These are phyloP conservation scores for Plantago lanceolata DNA, from an alignment of 305 asterid genomes.

Conservation along the genomic window DNA sequence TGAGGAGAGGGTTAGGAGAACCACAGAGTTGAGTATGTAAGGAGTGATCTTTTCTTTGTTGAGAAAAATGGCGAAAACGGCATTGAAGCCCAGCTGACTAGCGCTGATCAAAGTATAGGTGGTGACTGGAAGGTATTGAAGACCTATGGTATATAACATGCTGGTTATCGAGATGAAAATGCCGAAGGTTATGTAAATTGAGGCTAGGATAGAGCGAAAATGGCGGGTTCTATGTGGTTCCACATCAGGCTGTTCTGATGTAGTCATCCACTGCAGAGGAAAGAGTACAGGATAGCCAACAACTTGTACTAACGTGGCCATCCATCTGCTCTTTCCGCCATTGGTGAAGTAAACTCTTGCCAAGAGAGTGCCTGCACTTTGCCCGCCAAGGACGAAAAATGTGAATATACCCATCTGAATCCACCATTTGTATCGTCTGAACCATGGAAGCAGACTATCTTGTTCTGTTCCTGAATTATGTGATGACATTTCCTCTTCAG, in stretches of 20 bases:
- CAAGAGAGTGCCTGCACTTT: slow-evolving; percentile 36
- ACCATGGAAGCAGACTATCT: not conserved
- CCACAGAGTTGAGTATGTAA: slow-evolving; percentile 47
- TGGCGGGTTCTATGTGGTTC: slow-evolving; percentile 6
- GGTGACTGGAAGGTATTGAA: slow-evolving; percentile 49
- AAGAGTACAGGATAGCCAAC: slow-evolving; percentile 54
- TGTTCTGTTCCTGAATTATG: slow-evolving; percentile 11
- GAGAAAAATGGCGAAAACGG: slow-evolving; percentile 49
- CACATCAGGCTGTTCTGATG: not conserved
- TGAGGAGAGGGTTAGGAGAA: slow-evolving; percentile 54
- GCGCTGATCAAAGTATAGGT: slow-evolving; percentile 59
- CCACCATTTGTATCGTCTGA: slow-evolving; percentile 46
- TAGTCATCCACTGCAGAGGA: slow-evolving; percentile 37
- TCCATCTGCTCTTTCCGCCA: slow-evolving; percentile 57
- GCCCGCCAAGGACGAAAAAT: slow-evolving; percentile 43
- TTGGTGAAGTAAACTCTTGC: slow-evolving; percentile 46
- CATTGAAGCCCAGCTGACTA: slow-evolving; percentile 56
- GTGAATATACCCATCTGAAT: slow-evolving; percentile 36
- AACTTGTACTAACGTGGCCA: slow-evolving; percentile 50
- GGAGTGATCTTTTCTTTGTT: slow-evolving; percentile 57
- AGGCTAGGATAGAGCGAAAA: slow-evolving; percentile 16
- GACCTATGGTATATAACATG: slow-evolving; percentile 51
- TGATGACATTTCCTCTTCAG: slow-evolving; percentile 7
- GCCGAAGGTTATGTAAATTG: slow-evolving; percentile 37
- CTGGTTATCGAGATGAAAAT: slow-evolving; percentile 32